phyloP scores from a whole-genome alignment of 768 basidiomycete species.

The Suillus tomentosus region DNA sequence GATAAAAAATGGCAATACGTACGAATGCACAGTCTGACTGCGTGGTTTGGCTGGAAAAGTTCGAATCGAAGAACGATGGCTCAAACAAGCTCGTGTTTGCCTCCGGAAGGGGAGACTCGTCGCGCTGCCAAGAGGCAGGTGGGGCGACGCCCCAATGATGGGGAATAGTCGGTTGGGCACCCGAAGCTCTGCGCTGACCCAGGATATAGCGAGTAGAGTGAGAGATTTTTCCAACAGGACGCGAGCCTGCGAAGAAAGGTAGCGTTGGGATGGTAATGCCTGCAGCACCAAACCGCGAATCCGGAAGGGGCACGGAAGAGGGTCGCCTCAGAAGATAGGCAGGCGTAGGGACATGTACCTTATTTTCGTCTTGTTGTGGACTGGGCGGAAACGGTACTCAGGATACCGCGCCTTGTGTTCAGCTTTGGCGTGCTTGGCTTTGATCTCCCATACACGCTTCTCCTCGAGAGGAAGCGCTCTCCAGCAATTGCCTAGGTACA shows the following conservation, averaged over 20 bases:
- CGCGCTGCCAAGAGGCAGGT: conserved; percentile 38
- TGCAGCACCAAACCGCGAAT: conserved; percentile 33
- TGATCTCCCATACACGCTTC: conserved; percentile 71
- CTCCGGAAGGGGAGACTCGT: conserved; percentile 52
- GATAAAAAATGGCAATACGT: conserved; percentile 7
- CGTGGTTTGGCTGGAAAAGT: conserved; percentile 28
- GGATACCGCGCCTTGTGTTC: conserved; percentile 71
- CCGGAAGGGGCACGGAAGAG: conserved; percentile 64
- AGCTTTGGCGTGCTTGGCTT: conserved; percentile 72
- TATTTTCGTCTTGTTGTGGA: conserved; percentile 45
- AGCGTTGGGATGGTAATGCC: conserved; percentile 45
- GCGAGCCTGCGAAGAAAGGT: conserved; percentile 41
- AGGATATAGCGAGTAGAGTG: conserved; percentile 42
- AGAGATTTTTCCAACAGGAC: conserved; percentile 45
- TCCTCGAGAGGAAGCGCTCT: conserved; percentile 68
- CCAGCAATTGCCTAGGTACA: conserved; percentile 53
- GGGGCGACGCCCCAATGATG: conserved; percentile 27
- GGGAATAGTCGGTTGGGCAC: conserved; percentile 42
- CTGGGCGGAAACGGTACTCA: conserved; percentile 54
- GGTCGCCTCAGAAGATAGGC: conserved; percentile 52
- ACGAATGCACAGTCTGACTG: conserved; percentile 21
- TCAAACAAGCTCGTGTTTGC: conserved; percentile 52
- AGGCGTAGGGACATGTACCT: conserved; percentile 16
- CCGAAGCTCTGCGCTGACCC: conserved; percentile 52
- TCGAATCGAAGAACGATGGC: conserved; percentile 36